Conservation (phyloP, 352 stramenopile species). For the Phytophthora pisi region DNA sequence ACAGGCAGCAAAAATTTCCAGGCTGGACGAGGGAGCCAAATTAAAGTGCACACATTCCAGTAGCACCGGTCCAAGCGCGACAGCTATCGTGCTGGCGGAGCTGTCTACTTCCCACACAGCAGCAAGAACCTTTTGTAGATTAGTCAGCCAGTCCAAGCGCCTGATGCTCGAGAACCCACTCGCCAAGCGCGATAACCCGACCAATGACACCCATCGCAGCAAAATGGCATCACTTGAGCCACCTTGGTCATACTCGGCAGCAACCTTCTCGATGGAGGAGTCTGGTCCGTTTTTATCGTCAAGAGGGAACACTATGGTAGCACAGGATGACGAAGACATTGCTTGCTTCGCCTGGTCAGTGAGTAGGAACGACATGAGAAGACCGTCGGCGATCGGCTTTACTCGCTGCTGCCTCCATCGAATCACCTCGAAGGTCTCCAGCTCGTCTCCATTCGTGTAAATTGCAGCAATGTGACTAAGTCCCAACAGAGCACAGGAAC, state of each 20-base stretch:
- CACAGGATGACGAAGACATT: slow-evolving; percentile 6
- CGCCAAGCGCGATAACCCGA: slow-evolving; percentile 40
- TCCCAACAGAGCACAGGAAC: slow-evolving; percentile 27
- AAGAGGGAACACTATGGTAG: slow-evolving; percentile 31
- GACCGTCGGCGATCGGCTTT: slow-evolving; percentile 30
- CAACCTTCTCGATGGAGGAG: slow-evolving; percentile 6
- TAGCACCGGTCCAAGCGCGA: slow-evolving; percentile 48
- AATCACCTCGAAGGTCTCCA: slow-evolving; percentile 26
- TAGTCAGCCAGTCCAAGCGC: slow-evolving; percentile 49
- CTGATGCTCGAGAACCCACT: slow-evolving; percentile 37
- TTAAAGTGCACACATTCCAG: slow-evolving; percentile 46
- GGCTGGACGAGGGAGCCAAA: slow-evolving; percentile 24
- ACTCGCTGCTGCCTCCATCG: slow-evolving; percentile 36
- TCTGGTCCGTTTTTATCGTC: background rate
- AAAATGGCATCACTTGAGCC: slow-evolving; percentile 13
- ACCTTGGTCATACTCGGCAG: slow-evolving; percentile 4
- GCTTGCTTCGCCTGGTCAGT: slow-evolving; percentile 8
- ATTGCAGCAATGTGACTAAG: slow-evolving; percentile 37
- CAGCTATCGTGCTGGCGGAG: slow-evolving; percentile 26
- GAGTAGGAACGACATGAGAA: slow-evolving; percentile 24
- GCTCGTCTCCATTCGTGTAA: slow-evolving; percentile 24
- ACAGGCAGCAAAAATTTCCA: slow-evolving; percentile 40
- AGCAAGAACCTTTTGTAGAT: slow-evolving; percentile 41
- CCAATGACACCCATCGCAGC: slow-evolving; percentile 40
- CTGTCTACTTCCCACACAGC: slow-evolving; percentile 31